These are phyloP conservation scores for Pseudodiploospora longispora DNA, from an alignment of 2,329 filamentous ascomycete genomes.

Conservation along the genomic window DNA sequence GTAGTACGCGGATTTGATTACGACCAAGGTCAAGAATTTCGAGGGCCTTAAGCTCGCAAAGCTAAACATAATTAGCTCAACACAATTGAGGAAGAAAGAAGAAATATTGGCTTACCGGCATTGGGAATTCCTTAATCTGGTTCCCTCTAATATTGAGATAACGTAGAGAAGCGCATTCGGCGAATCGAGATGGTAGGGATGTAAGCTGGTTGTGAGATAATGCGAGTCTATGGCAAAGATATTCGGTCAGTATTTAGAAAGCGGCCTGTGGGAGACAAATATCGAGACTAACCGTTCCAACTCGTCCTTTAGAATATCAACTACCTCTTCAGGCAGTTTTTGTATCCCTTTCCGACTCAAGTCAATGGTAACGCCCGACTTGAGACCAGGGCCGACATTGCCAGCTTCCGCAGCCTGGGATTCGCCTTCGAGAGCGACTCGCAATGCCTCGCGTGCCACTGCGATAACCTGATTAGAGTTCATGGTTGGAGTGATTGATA, in stretches of 20 bases:
- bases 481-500: slow-evolving; percentile 44
- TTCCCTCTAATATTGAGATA: slow-evolving; percentile 79
- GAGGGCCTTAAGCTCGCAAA: slow-evolving; percentile 76
- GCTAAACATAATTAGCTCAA: slow-evolving; percentile 37
- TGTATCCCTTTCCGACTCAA: slow-evolving; percentile 68
- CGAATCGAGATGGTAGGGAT: slow-evolving; percentile 61
- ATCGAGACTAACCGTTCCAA: slow-evolving; percentile 53
- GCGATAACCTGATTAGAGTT: slow-evolving; percentile 56
- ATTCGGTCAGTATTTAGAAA: slow-evolving; percentile 5
- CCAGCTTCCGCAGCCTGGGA: slow-evolving; percentile 54
- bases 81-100: slow-evolving; percentile 4
- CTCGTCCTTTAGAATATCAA: slow-evolving; percentile 66
- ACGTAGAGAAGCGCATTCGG: slow-evolving; percentile 68
- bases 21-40: slow-evolving; percentile 90
- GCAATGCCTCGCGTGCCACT: slow-evolving; percentile 59
- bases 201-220: slow-evolving; percentile 72
- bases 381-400: slow-evolving; percentile 50
- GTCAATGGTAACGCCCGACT: slow-evolving; percentile 70
- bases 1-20: slow-evolving; percentile 73
- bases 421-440: slow-evolving; percentile 57
- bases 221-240: slow-evolving; percentile 49
- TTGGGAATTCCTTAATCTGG: slow-evolving; percentile 55
- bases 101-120: slow-evolving; percentile 36
- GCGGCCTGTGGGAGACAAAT: neutral
- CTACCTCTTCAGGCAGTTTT: slow-evolving; percentile 62